Evolutionary conservation across 148 eudicot species (phyloP), one percentile per base, ranked within the genome.

Genomic region (Arctostaphylos glauca): DNA sequence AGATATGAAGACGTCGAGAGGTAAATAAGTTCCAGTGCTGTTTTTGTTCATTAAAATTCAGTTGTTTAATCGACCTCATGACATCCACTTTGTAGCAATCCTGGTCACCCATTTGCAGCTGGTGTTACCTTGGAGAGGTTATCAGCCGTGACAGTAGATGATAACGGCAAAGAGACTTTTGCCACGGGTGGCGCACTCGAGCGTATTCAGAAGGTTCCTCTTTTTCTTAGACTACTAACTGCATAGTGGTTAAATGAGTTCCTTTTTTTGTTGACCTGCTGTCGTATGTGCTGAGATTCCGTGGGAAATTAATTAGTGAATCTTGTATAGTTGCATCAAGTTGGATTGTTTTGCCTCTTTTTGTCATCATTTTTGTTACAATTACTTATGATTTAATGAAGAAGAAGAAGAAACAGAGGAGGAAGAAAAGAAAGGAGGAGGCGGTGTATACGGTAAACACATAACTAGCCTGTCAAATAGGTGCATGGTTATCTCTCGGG

Each of bases 1-100:
- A 91, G 99, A 94, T 96, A 96, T 81, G 99, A 94, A 89, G 99
- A 97, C 90, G 76, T 84, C 85, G 99, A 97, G 90, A 97, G 99
- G 99, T 97, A 87, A 70, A 59, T 72, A 80, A 82, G 70, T 12
- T 52, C 44, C 58, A 5, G 14, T 79, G 41, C 77, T 74, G 31
- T 82, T 82, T 50, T 54, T 74, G 55, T 52, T 19, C 73, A 19
- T 9, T 78, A 12, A 55, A 77, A 19, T 9, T 80, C 8, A 55
- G 47, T 70, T 60, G 60, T 67, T 31, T 80, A 13, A 44, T 21
- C 62, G 55, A 15, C 90, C 59, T 87, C 76, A 85, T 82, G 62
- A 66, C 72, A 70, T 79, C 64, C 56, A 73, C 81, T 85, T 78
- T 84, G 80, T 86, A 95, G 98, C 92, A 92, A 95, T 86, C 90